A percentile compares a stretch with the other conserved stretches of the same genome.
Conservation (phyloP, 179 eudicot species). For the Heliamphora pulchella region DNA sequence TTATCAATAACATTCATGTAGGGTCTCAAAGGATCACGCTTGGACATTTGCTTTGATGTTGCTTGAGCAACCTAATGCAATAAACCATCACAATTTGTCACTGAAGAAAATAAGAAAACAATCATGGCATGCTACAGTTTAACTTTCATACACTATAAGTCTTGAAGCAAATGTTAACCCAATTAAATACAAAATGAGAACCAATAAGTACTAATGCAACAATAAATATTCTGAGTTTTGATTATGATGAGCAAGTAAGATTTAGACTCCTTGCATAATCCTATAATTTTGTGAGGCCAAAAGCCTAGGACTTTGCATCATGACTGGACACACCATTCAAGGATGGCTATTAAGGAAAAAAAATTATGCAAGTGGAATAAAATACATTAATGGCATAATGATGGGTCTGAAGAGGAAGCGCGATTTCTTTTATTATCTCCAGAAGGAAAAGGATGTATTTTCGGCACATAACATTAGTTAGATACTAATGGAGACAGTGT, state of each 20-base stretch:
- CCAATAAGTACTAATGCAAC: neutral
- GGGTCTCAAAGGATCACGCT: slow-evolving; percentile 89
- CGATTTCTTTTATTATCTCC: neutral
- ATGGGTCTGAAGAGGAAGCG: neutral
- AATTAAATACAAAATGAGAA: slow-evolving; percentile 5
- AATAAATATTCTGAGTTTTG: neutral
- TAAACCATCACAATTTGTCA: slow-evolving; percentile 12
- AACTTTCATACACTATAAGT: neutral
- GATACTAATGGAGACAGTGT: neutral
- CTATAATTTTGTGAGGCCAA: neutral
- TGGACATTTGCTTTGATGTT: slow-evolving; percentile 95
- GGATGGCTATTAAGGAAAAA: neutral
- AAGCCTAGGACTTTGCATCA: neutral
- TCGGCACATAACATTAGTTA: neutral
- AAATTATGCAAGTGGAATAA: neutral
- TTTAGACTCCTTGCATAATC: neutral
- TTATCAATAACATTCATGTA: slow-evolving; percentile 86
- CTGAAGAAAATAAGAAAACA: neutral
- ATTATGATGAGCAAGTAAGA: neutral
- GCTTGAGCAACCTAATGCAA: slow-evolving; percentile 86
- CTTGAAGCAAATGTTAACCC: neutral
- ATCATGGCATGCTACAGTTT: neutral
- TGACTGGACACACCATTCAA: neutral
- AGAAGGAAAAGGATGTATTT: neutral
- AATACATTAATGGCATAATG: neutral